These are phyloP conservation scores for Penstemon barbatus DNA, from an alignment of 257 asterid genomes.

Conservation along the genomic window DNA sequence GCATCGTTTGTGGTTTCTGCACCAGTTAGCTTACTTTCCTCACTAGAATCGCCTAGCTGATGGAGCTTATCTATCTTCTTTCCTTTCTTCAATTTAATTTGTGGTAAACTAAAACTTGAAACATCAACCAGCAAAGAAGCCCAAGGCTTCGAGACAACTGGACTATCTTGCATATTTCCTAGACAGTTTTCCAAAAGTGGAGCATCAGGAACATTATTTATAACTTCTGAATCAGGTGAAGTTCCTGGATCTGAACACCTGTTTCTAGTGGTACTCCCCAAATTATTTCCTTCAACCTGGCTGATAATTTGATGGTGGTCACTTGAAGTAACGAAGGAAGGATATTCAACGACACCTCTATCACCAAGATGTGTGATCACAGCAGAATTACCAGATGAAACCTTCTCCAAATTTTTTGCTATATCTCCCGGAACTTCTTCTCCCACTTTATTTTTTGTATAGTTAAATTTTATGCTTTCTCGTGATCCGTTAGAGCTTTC, in stretches of 20 bases:
- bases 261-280: slow-evolving; percentile 42
- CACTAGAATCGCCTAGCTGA: slow-evolving; percentile 28
- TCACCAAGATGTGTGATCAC: slow-evolving; percentile 31
- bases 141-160: slow-evolving; percentile 28
- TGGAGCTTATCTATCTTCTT: slow-evolving; percentile 43
- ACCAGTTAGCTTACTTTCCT: slow-evolving; percentile 32
- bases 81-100: slow-evolving; percentile 44
- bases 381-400: slow-evolving; percentile 37
- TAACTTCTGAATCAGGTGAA: slow-evolving; percentile 93
- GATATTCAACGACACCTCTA: slow-evolving; percentile 31
- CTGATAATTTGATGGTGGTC: slow-evolving; percentile 35
- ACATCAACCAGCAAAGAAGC: slow-evolving; percentile 27
- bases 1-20: slow-evolving; percentile 31
- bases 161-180: slow-evolving; percentile 41
- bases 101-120: slow-evolving; percentile 34
- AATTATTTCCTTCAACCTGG: slow-evolving; percentile 34
- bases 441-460: slow-evolving; percentile 31
- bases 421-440: slow-evolving; percentile 34
- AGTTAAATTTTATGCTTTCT: slow-evolving; percentile 27
- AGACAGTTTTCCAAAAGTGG: slow-evolving; percentile 42
- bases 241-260: slow-evolving; percentile 69
- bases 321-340: slow-evolving; percentile 29
- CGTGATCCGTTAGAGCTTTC: slow-evolving; percentile 30
- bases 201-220: slow-evolving; percentile 58
- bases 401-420: slow-evolving; percentile 32